Base-by-base conservation (phyloP, 805 yeast genomes). In the Huiozyma sinensis region DNA sequence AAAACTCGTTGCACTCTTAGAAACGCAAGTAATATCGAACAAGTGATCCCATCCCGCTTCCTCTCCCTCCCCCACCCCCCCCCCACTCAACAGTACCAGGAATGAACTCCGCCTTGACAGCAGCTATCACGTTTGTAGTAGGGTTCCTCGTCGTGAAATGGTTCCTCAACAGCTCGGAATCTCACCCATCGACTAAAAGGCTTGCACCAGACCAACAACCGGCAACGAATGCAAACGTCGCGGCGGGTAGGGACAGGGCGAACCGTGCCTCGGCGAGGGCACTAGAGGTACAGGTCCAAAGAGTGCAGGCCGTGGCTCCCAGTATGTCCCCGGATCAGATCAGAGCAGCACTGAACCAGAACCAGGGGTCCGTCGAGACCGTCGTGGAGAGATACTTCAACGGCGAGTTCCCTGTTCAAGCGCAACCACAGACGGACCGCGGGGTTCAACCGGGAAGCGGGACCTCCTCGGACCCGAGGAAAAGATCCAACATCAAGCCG, bases 261-360 rank as follows among this genome's bases (percentile, higher is more conserved):
- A 11, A 31, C 33, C 33, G 33, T 31, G 33, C n/a, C 24, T 17
- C 24, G 4, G 38, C 24, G 3, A 28, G 28, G 10, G 28, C 28
- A 37, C 40, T n/a, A 24, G 28, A 31, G 33, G 33, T 11, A 9
- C 36, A 28, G 7, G 27, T 38, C 13, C 41, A 28, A 39, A 37
- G 29, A 30, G 96, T 89, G 5, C 84, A 79, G 51, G 77, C 86
- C 38, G 70, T 89, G 42, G 95, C 88, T 0, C 96, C 97, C 2
- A 69, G 70, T 24, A 65, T 84, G 34, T 70, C 84, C 1, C 71
- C 65, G 4, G 86, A 75, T 6, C 92, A 83, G 58, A 86, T 90
- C 47, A 70, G 79, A 48, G 70, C 70, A 49, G 95, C 84, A 55
- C 71, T 90, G 49, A 79, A 81, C 55, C 69, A 76, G 46, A 76